Evolutionary conservation across 768 basidiomycete genomes (phyloP), one percentile per base, ranked within the genome.

Genomic region (Boletus pseudo-olivaceus): DNA sequence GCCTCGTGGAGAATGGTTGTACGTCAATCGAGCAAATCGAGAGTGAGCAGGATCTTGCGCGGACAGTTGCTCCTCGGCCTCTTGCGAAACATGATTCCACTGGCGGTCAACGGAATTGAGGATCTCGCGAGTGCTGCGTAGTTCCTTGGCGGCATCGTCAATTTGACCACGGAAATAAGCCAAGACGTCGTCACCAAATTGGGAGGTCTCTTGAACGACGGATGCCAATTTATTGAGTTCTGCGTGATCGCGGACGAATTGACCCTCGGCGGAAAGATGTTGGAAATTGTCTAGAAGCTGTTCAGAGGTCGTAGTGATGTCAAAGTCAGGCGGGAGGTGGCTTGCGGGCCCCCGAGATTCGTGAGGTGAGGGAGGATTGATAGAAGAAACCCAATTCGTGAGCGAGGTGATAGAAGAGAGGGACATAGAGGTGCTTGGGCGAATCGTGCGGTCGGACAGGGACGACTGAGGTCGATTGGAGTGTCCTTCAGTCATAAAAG

Each of bases 261-360:
- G 64, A 14, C 72, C 65, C 17, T 76, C 68, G 7, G 73, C 67
- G 11, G 80, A 79, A 10, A 83, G 78, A 5, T 73, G 62, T 39
- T 79, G 80, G 35, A 88, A 78, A 59, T 78, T 80, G 6, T 78
- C 71, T 32, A 89, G 71, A 30, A 87, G 74, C 47, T 73, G 76
- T 44, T 81, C 77, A 3, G 75, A 67, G 6, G 76, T 70, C 20
- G 68, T 62, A 15, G 76, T 73, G 42, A 77, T 68, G 52, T 85
- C 80, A 47, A 80, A 71, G 47, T 79, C 73, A 20, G 72, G 64
- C 3, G 72, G 56, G 67, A 75, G 65, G 61, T 74, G 51, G 67
- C 62, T 53, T 1, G 77, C 73, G 6, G 69, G 68, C 20, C 72
- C 63, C 49, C 73, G 69, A 49, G 69, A 20, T 49, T 64, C 62